phyloP scores from a whole-genome alignment of 2,329 filamentous ascomycete species.

The Aspergillus fumigatiaffinis region DNA sequence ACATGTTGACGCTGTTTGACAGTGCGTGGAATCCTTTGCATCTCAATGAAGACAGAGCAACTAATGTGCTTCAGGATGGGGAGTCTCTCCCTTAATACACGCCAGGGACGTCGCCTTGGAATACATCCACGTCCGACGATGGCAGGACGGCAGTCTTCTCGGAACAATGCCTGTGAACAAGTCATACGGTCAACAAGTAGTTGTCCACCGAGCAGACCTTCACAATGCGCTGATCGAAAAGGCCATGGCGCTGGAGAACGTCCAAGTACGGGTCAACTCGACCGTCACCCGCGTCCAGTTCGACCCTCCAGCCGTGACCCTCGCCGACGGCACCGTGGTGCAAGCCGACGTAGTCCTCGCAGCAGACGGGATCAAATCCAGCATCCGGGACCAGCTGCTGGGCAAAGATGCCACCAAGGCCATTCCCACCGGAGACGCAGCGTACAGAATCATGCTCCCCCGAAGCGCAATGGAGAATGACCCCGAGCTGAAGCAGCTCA shows the following conservation, averaged over 20 bases:
- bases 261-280: constrained; percentile 28
- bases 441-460: constrained; percentile 73
- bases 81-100: constrained; percentile 30
- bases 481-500: constrained; percentile 62
- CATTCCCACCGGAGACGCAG: constrained; percentile 62
- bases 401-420: constrained; percentile 23
- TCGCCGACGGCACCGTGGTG: constrained; percentile 24
- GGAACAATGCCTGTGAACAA: constrained; percentile 33
- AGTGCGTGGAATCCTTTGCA: constrained; percentile 30
- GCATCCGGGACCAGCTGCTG: constrained; percentile 40
- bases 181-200: constrained; percentile 30
- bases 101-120: constrained; percentile 31
- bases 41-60: neutral
- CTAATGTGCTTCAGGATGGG: constrained; percentile 26
- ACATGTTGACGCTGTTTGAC: constrained; percentile 72
- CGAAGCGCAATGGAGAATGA: constrained; percentile 64
- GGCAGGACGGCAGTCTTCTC: constrained; percentile 31
- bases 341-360: constrained; percentile 49
- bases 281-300: constrained; percentile 25
- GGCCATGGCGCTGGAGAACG: constrained; percentile 26
- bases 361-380: constrained; percentile 54
- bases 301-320: constrained; percentile 24
- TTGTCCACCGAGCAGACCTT: constrained; percentile 35
- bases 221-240: constrained; percentile 30
- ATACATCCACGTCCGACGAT: constrained; percentile 33